These are phyloP conservation scores for Suhomyces sp. DNA, from an alignment of 805 yeast species.

Conservation along the genomic window DNA sequence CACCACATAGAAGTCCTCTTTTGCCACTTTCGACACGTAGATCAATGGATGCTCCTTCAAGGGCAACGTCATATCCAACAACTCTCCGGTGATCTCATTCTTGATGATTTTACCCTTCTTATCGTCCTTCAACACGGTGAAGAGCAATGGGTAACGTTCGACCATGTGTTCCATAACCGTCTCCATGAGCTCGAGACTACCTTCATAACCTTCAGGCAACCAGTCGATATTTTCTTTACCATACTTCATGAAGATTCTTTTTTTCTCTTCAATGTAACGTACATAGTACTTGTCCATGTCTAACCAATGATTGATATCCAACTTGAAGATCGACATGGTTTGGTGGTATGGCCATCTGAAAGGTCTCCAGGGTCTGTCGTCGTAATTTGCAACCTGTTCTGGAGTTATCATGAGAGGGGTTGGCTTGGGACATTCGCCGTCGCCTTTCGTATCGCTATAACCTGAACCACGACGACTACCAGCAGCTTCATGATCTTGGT, in stretches of 20 bases:
- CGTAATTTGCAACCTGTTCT: constrained; percentile 61
- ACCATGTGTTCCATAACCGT: constrained; percentile 58
- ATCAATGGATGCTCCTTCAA: constrained; percentile 62
- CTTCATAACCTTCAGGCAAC: constrained; percentile 62
- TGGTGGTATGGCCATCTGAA: constrained; percentile 80
- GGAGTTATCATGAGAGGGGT: constrained; percentile 63
- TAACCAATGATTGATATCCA: constrained; percentile 74
- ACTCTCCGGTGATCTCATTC: constrained; percentile 62
- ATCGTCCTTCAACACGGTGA: constrained; percentile 42
- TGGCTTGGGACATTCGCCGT: constrained; percentile 37
- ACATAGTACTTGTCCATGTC: constrained; percentile 77
- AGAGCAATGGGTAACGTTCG: constrained; percentile 60
- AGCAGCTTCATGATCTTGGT: constrained; percentile 9
- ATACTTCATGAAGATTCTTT: constrained; percentile 53
- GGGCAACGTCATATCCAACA: constrained; percentile 57
- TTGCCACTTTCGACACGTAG: constrained; percentile 65
- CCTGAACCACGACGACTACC: constrained; percentile 10
- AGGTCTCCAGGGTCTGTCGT: constrained; percentile 80
- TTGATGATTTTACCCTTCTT: constrained; percentile 37
- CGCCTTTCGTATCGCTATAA: constrained; percentile 1
- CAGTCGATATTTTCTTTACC: constrained; percentile 63
- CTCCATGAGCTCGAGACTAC: constrained; percentile 62
- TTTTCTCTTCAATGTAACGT: constrained; percentile 62
- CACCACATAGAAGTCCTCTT: constrained; percentile 71
- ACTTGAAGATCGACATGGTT: constrained; percentile 69